These are phyloP conservation scores for Phytomonas sp. DNA, from an alignment of 208 protist genomes.

Conservation along the genomic window DNA sequence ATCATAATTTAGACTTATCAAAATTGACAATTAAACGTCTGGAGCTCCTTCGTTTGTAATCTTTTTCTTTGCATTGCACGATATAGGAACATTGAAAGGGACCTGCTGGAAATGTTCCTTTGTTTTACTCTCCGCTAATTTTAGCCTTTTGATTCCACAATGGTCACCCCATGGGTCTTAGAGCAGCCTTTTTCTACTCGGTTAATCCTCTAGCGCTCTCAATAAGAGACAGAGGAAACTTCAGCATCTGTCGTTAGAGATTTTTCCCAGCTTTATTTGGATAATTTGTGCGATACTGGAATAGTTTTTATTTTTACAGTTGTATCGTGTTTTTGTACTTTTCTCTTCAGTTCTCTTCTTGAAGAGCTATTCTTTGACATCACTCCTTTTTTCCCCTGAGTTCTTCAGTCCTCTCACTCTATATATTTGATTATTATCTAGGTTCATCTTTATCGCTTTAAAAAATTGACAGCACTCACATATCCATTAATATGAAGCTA, in stretches of 20 bases:
- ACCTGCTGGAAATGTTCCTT: not conserved
- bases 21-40: slow-evolving; percentile 67
- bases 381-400: slow-evolving; percentile 4
- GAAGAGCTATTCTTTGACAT: not conserved
- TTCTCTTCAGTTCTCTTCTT: not conserved
- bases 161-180: not conserved
- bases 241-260: not conserved
- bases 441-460: not conserved
- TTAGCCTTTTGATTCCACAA: not conserved
- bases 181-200: not conserved
- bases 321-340: slow-evolving; percentile 1
- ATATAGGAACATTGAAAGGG: not conserved
- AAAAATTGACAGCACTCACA: not conserved
- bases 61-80: not conserved
- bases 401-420: not conserved
- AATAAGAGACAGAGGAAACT: not conserved
- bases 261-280: not conserved
- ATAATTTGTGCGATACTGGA: not conserved
- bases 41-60: slow-evolving; percentile 67
- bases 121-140: slow-evolving; percentile 5
- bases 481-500: not conserved
- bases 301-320: slow-evolving; percentile 3
- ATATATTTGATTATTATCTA: not conserved
- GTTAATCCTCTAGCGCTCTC: not conserved
- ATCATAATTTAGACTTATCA: slow-evolving; percentile 51